Evolutionary conservation across 192 early-diverging fungal species (phyloP), one percentile per base, ranked within the genome.

Genomic region (Linnemannia elongata): DNA sequence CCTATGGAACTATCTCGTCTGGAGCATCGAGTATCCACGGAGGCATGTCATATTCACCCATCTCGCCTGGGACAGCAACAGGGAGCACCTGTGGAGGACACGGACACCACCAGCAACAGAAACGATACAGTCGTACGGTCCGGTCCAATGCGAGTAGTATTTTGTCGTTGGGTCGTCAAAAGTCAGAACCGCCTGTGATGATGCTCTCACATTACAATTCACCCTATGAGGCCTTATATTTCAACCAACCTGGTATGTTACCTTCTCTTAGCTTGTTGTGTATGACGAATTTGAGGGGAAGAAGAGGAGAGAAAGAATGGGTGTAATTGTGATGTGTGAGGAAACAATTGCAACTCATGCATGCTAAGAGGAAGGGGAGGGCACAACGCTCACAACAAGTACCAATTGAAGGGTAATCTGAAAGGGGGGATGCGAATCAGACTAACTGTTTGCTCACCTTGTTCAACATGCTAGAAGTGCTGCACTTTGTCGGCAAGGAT

Each of bases 191-290:
- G 20, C 83, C 83, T 6, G 83, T 85, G 17, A 54, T 69, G 60
- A 79, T 85, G 35, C 72, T 85, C 13, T 74, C 83, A 18, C 83
- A 85, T 49, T 85, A 85, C 69, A 85, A 85, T 49, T 85, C 83
- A 1, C 83, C 83, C 22, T 85, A 79, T 54, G 83, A 85, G 39
- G 66, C 35, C 6, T 22, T 85, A n/a, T 85, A 57, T 69, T 80
- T 75, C 33, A 74, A 79, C 12, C 77, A 80, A 41, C 49, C 83
- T 47, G 77, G 78, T 72, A 79, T 66, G 60, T 12, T 33, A 22
- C 22, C 9, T 66, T 66, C 1, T 33, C 60, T 66, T 33, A 35
- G 7, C n/a, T 33, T 33, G 4, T 33, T 66, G 27, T 60, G 57
- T 7, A 24, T 60, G 30, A 52, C 1, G 60, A 13, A 60, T 10